phyloP scores from a whole-genome alignment of 805 yeast genomes.

The Wickerhamiella dianesei region DNA sequence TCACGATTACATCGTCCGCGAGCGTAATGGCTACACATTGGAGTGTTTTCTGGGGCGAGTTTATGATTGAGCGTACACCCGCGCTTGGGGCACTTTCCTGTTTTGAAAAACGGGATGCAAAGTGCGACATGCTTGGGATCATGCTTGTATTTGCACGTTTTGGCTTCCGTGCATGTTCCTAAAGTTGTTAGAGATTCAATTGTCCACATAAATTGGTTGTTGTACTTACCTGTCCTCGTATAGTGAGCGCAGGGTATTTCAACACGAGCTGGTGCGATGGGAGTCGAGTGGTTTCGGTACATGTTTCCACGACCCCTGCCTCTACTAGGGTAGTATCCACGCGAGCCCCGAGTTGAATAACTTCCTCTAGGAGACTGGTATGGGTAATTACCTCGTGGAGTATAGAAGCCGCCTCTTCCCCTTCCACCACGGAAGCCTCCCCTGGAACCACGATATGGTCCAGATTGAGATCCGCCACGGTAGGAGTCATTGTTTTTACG shows the following conservation, averaged over 20 bases:
- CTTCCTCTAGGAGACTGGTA: background rate
- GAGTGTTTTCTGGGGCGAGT: slow-evolving; percentile 46
- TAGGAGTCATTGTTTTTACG: background rate
- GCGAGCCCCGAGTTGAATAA: background rate
- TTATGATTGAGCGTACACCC: slow-evolving; percentile 46
- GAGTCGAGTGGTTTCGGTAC: background rate
- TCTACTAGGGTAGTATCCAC: background rate
- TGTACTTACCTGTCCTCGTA: slow-evolving; percentile 2
- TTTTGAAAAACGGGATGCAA: slow-evolving; percentile 36
- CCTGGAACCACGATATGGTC: slow-evolving; percentile 1
- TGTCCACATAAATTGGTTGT: background rate
- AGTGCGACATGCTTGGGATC: slow-evolving; percentile 37
- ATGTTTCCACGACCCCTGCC: background rate
- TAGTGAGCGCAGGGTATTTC: background rate
- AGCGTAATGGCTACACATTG: slow-evolving; percentile 42
- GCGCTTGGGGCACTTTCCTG: slow-evolving; percentile 34
- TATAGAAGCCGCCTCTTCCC: slow-evolving; percentile 2
- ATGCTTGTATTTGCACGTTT: slow-evolving; percentile 42
- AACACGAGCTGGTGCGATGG: background rate
- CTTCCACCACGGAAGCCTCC: slow-evolving; percentile 1
- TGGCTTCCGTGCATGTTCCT: slow-evolving; percentile 43
- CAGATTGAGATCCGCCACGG: background rate
- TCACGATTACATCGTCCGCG: slow-evolving; percentile 35
- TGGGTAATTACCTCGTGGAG: background rate
- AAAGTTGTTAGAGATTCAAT: slow-evolving; percentile 5